Evolutionary conservation across 2,329 filamentous ascomycete genomes (phyloP).

Genomic region (Aspergillus sp.): DNA sequence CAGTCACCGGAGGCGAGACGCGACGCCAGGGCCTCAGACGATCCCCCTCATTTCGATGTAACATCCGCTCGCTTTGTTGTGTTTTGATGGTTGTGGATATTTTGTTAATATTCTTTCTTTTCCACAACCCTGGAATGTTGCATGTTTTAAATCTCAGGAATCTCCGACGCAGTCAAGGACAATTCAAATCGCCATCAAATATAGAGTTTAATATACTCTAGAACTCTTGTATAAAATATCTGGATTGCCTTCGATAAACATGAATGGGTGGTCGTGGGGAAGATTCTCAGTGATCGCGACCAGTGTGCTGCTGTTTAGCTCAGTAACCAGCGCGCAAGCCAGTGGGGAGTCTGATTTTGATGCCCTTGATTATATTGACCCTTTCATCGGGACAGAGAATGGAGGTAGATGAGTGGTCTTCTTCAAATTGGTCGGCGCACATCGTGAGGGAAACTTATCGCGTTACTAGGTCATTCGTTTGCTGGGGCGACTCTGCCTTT

Average conservation of each 20-base stretch:
- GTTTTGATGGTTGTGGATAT: too few species aligned
- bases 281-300: not conserved
- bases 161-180: too few species aligned
- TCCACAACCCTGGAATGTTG: too few species aligned
- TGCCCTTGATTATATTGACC: conserved; percentile 47
- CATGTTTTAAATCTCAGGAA: too few species aligned
- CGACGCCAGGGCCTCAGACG: not conserved
- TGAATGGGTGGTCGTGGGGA: not conserved
- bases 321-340: not conserved
- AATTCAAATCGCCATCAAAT: too few species aligned
- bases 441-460: not conserved
- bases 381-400: conserved; percentile 56
- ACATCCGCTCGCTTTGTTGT: not conserved
- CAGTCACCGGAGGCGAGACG: too few species aligned
- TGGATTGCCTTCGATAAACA: too few species aligned
- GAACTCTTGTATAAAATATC: too few species aligned
- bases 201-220: too few species aligned
- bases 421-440: not conserved
- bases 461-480: conserved; percentile 53
- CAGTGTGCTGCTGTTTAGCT: not conserved
- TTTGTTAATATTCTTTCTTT: too few species aligned
- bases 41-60: conserved; percentile 5
- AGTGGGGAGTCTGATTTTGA: conserved; percentile 21
- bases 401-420: conserved; percentile 34
- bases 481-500: conserved; percentile 57